Conservation (phyloP, 257 asterid species). For the Capsicum rhomboideum region DNA sequence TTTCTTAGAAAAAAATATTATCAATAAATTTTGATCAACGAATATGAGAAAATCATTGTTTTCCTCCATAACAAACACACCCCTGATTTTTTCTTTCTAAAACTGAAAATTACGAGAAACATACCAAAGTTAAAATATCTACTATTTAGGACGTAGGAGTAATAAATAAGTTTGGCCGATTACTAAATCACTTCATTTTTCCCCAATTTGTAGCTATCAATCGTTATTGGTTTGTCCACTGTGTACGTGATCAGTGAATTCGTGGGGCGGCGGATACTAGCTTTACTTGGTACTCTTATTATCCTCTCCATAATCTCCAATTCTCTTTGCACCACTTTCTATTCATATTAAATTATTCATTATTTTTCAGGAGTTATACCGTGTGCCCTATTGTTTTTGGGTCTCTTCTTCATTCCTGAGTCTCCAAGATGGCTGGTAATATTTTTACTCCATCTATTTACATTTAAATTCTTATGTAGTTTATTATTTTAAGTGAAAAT, state of each 20-base stretch:
- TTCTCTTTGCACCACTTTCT: neutral
- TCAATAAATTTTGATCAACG: too few species aligned
- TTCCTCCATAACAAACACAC: too few species aligned
- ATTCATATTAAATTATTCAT: neutral
- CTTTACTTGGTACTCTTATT: conserved; percentile 13
- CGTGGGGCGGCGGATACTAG: conserved; percentile 14
- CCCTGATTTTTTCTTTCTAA: too few species aligned
- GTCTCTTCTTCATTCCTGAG: conserved; percentile 74
- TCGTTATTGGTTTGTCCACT: conserved; percentile 11
- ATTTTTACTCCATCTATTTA: neutral
- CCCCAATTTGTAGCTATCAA: conserved; percentile 6
- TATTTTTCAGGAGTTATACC: conserved; percentile 18
- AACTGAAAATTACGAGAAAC: neutral
- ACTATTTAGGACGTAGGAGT: neutral
- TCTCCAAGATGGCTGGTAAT: conserved; percentile 96
- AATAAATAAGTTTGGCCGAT: neutral
- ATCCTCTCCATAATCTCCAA: neutral
- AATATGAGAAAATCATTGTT: too few species aligned
- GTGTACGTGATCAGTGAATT: conserved; percentile 13
- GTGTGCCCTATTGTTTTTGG: conserved; percentile 17
- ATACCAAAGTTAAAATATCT: neutral
- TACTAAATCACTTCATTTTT: neutral
- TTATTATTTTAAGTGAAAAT: too few species aligned
- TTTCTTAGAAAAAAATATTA: too few species aligned
- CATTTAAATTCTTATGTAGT: neutral